Evolutionary conservation across 352 stramenopile genomes (phyloP), one percentile per base, ranked within the genome.

Genomic region (Phytophthora pluvialis): DNA sequence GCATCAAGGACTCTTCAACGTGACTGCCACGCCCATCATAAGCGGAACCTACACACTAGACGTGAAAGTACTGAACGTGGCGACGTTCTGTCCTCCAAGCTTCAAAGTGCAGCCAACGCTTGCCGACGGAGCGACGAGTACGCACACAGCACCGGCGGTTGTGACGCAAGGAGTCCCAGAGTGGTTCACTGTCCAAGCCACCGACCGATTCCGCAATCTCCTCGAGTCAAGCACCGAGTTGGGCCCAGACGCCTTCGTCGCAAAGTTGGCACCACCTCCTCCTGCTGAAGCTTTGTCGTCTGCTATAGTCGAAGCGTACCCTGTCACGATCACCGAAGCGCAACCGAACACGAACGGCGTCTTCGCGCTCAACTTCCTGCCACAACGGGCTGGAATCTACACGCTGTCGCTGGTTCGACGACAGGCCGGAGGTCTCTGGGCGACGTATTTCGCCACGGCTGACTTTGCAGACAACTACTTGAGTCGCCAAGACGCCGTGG

Each of bases 181-280:
- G 43, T 64, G 55, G 29, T 98, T 98, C 67, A 78, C 70, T 9
- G 70, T 99, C 3, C 88, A 98, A 59, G 77, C 89, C 12, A 87
- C 95, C 31, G 96, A 99, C 68, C 67, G 73, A 3, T 99, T 98
- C 61, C 81, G 86, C 5, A 99, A 99, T 70, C 71, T 77, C 31
- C 75, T 99, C 8, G 86, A 96, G 28, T 89, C 71, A 0, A 92
- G 75, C 31, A 92, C 83, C 1, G 85, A 93, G 43, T 47, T 96
- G 9, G 55, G 67, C 13, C 64, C 60, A 4, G 32, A 71, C 0
- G 86, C 66, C 0, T 93, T 97, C 51, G 55, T 94, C 4, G 66
- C 90, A 4, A 67, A 43, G 5, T 59, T 98, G 10, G 66, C 77
- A 11, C 86, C 86, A 4, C 61, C 77, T 9, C 45, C 57, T 28